Conservation (phyloP, 441 rosid species). For the Heliophila coronopifolia region DNA sequence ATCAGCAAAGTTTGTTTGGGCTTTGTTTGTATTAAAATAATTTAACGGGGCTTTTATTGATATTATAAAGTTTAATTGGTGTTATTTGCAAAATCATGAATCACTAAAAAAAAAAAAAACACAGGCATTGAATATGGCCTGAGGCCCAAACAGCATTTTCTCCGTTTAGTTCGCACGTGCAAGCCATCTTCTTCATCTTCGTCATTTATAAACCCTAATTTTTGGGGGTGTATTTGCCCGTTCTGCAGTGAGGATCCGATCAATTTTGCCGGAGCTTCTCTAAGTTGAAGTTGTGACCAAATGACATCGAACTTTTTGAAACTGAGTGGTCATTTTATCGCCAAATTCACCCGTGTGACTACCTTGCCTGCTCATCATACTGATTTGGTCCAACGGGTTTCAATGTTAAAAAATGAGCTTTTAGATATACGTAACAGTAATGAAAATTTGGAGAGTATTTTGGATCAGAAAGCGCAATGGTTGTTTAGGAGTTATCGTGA, state of each 20-base stretch:
- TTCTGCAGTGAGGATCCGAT: no score
- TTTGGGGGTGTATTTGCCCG: no score
- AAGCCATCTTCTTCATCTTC: background rate
- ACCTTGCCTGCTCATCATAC: constrained; percentile 15
- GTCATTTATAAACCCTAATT: constrained; percentile 18
- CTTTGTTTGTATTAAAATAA: no score
- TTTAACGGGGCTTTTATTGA: no score
- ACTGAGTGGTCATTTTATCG: constrained; percentile 6
- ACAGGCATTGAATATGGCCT: background rate
- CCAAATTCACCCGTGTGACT: constrained; percentile 17
- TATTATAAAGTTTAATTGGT: no score
- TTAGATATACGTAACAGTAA: constrained; percentile 10
- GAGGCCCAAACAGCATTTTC: constrained; percentile 18
- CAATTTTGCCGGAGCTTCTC: background rate
- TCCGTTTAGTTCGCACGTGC: no score
- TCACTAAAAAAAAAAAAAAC: no score
- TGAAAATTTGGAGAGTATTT: constrained; percentile 18
- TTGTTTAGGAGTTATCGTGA: constrained; percentile 21
- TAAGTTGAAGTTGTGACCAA: background rate
- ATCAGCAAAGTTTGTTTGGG: background rate
- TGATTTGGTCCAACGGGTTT: constrained; percentile 22
- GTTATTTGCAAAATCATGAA: no score
- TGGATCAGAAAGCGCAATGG: constrained; percentile 27
- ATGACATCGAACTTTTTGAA: constrained; percentile 19
- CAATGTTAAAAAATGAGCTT: constrained; percentile 23